A percentile compares a stretch with the other conserved stretches of the same genome.
Evolutionary conservation across 352 stramenopile species (phyloP).

Genomic region (Pythium rhizo-oryzae): DNA sequence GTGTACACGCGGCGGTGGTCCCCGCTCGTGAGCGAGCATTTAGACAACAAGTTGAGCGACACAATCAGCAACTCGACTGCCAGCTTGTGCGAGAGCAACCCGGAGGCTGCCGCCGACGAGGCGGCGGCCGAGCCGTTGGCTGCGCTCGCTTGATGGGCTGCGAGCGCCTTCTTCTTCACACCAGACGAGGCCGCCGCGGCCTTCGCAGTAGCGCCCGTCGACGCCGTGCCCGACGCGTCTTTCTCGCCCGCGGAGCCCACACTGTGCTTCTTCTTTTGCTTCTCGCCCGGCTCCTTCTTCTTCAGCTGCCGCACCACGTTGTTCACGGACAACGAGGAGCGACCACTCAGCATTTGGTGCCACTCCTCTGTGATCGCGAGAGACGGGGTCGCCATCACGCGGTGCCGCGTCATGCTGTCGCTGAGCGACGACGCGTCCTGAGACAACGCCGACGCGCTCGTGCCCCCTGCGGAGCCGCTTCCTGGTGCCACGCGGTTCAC

Average conservation of each 20-base stretch:
- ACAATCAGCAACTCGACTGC: slow-evolving; percentile 83
- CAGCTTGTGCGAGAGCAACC: slow-evolving; percentile 46
- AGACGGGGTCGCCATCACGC: slow-evolving; percentile 88
- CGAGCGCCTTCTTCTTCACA: slow-evolving; percentile 31
- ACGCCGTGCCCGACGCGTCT: neutral
- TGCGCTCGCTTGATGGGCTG: slow-evolving; percentile 3
- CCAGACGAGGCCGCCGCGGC: slow-evolving; percentile 9
- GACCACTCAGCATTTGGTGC: slow-evolving; percentile 66
- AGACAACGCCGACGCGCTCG: slow-evolving; percentile 32
- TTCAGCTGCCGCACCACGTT: slow-evolving; percentile 72
- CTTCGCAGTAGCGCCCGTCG: neutral
- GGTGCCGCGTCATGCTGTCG: slow-evolving; percentile 79
- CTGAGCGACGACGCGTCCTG: slow-evolving; percentile 26
- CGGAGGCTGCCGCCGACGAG: slow-evolving; percentile 21
- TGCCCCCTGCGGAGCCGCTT: slow-evolving; percentile 33
- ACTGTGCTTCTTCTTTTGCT: slow-evolving; percentile 46
- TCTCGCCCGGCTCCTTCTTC: slow-evolving; percentile 53
- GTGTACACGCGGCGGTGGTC: slow-evolving; percentile 83
- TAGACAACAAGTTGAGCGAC: slow-evolving; percentile 78
- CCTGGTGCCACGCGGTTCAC: slow-evolving; percentile 3
- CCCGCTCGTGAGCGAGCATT: slow-evolving; percentile 71
- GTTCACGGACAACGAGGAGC: slow-evolving; percentile 81
- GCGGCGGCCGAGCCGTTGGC: slow-evolving; percentile 5
- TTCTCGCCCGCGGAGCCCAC: neutral
- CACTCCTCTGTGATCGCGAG: slow-evolving; percentile 86